Evolutionary conservation across 2,329 filamentous ascomycete species (phyloP).

Genomic region (Pseudogymnoascus destructans): DNA sequence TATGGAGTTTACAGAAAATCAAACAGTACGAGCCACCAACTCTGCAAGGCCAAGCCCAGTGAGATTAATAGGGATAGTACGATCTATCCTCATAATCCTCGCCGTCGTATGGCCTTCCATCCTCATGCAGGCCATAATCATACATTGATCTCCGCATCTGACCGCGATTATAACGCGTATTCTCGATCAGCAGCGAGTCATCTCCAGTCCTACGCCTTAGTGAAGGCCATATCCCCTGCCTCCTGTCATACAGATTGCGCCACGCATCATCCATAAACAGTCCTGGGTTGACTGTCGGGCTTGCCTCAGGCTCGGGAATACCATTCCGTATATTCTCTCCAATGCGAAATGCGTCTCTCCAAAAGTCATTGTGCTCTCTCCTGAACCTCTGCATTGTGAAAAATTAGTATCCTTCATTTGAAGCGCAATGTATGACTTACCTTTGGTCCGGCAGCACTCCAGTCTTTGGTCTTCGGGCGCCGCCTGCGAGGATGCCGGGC

Average conservation of each 20-base stretch:
- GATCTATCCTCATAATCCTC: neutral
- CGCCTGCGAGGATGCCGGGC: conserved; percentile 7
- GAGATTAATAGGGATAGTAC: neutral
- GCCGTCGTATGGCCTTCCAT: neutral
- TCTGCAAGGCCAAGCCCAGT: neutral
- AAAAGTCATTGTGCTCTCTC: conserved; percentile 21
- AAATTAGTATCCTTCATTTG: neutral
- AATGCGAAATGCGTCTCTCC: conserved; percentile 21
- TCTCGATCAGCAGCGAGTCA: neutral
- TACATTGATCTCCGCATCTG: neutral
- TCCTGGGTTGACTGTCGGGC: neutral
- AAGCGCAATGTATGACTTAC: conserved; percentile 11
- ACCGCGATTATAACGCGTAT: neutral
- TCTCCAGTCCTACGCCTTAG: neutral
- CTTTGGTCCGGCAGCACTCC: conserved; percentile 20
- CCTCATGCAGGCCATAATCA: neutral
- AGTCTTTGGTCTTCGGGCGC: conserved; percentile 16
- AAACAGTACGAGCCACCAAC: neutral
- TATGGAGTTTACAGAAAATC: neutral
- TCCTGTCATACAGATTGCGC: neutral
- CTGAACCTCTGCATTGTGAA: conserved; percentile 18
- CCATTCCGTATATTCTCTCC: conserved; percentile 10
- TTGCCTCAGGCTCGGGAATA: neutral
- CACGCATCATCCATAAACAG: neutral
- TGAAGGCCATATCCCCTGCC: neutral